phyloP scores from a whole-genome alignment of 2,329 filamentous ascomycete genomes.

The Nothophaeocryptopus gaeumannii region DNA sequence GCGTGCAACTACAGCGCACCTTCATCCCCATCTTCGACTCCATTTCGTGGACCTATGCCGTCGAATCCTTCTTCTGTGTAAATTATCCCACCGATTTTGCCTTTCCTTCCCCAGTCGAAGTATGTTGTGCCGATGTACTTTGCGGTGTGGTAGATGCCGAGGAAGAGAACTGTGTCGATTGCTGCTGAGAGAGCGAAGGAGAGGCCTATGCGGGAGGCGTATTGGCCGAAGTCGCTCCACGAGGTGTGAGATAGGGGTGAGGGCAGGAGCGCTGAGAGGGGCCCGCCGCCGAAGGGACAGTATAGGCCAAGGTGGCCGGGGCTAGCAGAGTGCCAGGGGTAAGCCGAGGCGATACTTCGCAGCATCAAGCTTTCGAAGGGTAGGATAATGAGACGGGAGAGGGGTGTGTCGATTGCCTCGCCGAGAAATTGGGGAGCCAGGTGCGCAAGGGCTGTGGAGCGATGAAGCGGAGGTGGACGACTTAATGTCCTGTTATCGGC shows the following conservation, averaged over 20 bases:
- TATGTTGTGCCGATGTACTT: slow-evolving; percentile 16
- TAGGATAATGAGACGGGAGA: slow-evolving; percentile 23
- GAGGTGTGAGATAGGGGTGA: slow-evolving; percentile 1
- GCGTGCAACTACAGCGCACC: too few relatives aligned
- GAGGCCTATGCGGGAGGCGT: slow-evolving; percentile 25
- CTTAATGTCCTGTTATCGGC: not conserved
- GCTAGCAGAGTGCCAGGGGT: slow-evolving; percentile 15
- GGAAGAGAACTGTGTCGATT: slow-evolving; percentile 22
- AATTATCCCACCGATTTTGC: slow-evolving; percentile 11
- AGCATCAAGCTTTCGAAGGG: slow-evolving; percentile 28
- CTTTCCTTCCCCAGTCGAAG: slow-evolving; percentile 24
- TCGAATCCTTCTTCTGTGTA: slow-evolving; percentile 6
- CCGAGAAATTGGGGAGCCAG: slow-evolving; percentile 25
- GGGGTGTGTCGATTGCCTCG: slow-evolving; percentile 21
- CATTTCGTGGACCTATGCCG: too few relatives aligned
- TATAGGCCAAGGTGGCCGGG: slow-evolving; percentile 5
- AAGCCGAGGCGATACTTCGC: slow-evolving; percentile 21
- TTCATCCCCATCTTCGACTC: too few relatives aligned
- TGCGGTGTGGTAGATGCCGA: slow-evolving; percentile 18
- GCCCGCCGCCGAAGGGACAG: slow-evolving; percentile 12
- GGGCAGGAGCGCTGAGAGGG: not conserved
- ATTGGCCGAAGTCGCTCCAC: slow-evolving; percentile 1
- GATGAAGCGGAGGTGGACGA: slow-evolving; percentile 13
- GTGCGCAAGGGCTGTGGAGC: slow-evolving; percentile 26
- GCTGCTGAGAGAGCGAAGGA: slow-evolving; percentile 20